Base-by-base conservation (phyloP, 768 basidiomycete genomes). In the Lyophyllum shimeji region DNA sequence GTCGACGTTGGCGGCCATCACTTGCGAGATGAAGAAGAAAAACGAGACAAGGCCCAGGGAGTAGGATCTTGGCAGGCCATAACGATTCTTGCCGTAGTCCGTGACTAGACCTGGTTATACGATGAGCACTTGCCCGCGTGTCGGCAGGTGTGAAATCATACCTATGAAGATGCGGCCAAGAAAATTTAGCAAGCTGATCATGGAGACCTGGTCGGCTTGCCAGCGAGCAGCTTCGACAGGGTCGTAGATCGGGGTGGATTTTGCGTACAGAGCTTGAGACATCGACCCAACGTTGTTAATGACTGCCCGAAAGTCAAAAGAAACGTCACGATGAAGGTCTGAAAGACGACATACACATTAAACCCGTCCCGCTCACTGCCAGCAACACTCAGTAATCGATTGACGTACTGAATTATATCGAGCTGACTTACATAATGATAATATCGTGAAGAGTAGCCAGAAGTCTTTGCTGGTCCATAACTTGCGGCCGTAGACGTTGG, bases 201-300 rank as follows among this genome's bases (percentile, higher is more conserved):
- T 77, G 0, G 93, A 92, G 0, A 97, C 95, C 64, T 97, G 93
- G 3, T 82, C 76, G 0, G 90, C 85, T 73, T 97, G 95, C 83
- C 86, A 89, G 51, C 81, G 78, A 1, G 86, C 78, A 0, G 90
- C 85, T 58, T 82, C 80, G 0, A 80, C 66, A n/a, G 83, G 82
- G 61, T 93, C 84, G 64, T 89, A 93, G 2, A 75, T 64, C 0
- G 80, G 70, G 45, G 85, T 79, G 7, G 79, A 80, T 52, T 85
- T 76, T 2, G 84, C 81, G 60, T 84, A 87, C 25, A 89, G 73
- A 0, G 88, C 86, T 62, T 87, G 82, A 0, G 89, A 76, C 46
- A 90, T 85, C 3, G 83, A 80, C 33, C 90, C 88, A 12, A 85
- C 87, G 61, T 92, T 92, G 70, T 91, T 92, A 72, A 92, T 91